Conservation (phyloP, 768 basidiomycete species). For the Boletus sp. region DNA sequence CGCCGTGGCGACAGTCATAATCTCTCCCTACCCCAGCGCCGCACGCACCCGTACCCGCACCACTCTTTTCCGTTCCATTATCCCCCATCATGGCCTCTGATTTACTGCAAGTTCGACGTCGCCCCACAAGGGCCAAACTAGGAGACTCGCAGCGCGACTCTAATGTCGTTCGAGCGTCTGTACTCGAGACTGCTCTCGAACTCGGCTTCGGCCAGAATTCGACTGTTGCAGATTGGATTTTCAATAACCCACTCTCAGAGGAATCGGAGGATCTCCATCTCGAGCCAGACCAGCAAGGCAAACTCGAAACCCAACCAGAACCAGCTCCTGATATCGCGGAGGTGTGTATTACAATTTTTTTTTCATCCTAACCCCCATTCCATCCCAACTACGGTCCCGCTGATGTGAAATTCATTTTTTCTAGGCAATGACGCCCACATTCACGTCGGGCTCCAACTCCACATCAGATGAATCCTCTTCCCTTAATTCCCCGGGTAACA, state of each 20-base stretch:
- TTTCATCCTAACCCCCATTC: not conserved
- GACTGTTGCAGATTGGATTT: conserved; percentile 70
- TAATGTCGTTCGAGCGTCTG: conserved; percentile 63
- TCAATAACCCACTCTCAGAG: conserved; percentile 56
- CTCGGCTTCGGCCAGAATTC: conserved; percentile 61
- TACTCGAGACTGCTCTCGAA: conserved; percentile 69
- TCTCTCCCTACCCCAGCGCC: not conserved
- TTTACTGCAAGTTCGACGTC: conserved; percentile 24
- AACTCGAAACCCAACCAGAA: conserved; percentile 3
- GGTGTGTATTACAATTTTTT: conserved; percentile 25
- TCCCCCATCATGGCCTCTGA: conserved; percentile 20
- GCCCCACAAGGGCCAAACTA: conserved; percentile 25
- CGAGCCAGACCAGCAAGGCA: not conserved
- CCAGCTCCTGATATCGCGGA: conserved; percentile 23
- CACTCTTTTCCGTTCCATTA: conserved; percentile 19
- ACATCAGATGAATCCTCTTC: conserved; percentile 43
- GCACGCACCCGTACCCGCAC: conserved; percentile 1
- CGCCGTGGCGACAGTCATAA: conserved; percentile 1
- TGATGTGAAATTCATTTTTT: conserved; percentile 12
- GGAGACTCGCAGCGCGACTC: conserved; percentile 44
- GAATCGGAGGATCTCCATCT: conserved; percentile 48
- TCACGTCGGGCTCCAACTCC: conserved; percentile 42
- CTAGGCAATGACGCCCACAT: conserved; percentile 31
- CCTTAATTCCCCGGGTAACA: conserved; percentile 26
- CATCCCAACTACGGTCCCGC: not conserved